Base-by-base conservation (phyloP, 768 basidiomycete genomes). In the Rhodotorula sphaerocarpa region DNA sequence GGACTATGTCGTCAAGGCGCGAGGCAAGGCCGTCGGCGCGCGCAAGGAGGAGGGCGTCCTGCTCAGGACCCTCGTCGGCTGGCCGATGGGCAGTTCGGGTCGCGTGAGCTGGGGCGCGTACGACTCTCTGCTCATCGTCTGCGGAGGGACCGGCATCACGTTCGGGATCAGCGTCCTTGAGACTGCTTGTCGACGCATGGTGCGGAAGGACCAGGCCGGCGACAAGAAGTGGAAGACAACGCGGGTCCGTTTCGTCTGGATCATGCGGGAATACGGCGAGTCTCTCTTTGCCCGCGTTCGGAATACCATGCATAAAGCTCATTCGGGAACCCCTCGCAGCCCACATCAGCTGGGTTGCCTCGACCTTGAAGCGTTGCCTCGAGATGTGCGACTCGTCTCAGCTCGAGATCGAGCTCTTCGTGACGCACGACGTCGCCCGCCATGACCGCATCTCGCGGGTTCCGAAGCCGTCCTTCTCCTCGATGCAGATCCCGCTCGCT, bases 281-380 rank as follows among this genome's bases (percentile, higher is more conserved):
- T 51, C 16, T 21, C 27, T 5, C 45, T 44, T 20, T 44, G 41
- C 28, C 18, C n/a, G 7, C 28, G 15, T 12, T 3, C 25, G 0
- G 5, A 27, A 1, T 0, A 1, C 7, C 4, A 20, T 21, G 7
- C 10, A 39, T 7, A 12, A 2, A 2, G 4, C 31, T 11, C 21
- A 43, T 3, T 16, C 23, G 11, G 23, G 7, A 25, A 5, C 3
- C 45, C 34, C 42, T 28, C 46, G 21, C 67, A 87, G 86, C 83
- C 25, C 85, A 88, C 66, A 78, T 88, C 34, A 82, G 84, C 57
- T 88, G 87, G 87, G 83, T 85, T 61, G 85, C 87, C 4, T 77
- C 82, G 12, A 76, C 81, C 52, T 73, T 88, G 41, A 80, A 82
- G n/a, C 78, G 78, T 23, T 88, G 85, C 74, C 79, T 81, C 71